Evolutionary conservation across 192 early-diverging fungal genomes (phyloP), one percentile per base, ranked within the genome.

Genomic region (Cetraspora pellucida): DNA sequence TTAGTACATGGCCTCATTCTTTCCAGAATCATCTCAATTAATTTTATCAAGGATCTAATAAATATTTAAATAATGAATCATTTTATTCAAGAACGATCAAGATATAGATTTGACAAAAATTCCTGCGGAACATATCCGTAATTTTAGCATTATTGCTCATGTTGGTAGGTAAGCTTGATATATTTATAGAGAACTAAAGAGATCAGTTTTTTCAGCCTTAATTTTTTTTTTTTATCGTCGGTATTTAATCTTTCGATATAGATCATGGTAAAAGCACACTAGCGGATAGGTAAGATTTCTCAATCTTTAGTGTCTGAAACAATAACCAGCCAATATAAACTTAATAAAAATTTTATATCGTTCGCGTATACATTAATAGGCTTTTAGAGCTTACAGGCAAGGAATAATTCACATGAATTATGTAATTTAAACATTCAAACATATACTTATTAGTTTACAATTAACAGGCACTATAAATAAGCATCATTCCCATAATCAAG

Each of bases 221-320:
- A 21, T 73, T 17, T 57, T 31, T 21, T 43, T 25, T 73, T 66
- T 17, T 58, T 27, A 63, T 43, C 23, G 14, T 37, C 43, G 21
- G 16, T 1, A 37, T 44, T 8, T 65, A 25, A 19, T 23, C 6
- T 78, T 27, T 13, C n/a, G n/a, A n/a, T 23, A 46, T 77, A 90
- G 93, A 95, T 84, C 94, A 95, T 82, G 94, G 94, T 60, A 95
- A 95, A 79, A 92, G 90, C 74, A 98, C 97, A 13, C 85, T 99
- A 19, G 95, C 97, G 7, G 96, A 99, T 81, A 82, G 86, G 87
- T 85, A 84, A 13, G 25, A 57, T 28, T 55, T 16, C 55, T 13
- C 31, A 30, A 37, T 37, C 19, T 16, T 14, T 73, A 27, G n/a
- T n/a, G n/a, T 19, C 10, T 52, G 17, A 52, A 23, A 23, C n/a